Evolutionary conservation across 192 early-diverging fungal genomes (phyloP).

Genomic region (Backusella parvicylindrica): DNA sequence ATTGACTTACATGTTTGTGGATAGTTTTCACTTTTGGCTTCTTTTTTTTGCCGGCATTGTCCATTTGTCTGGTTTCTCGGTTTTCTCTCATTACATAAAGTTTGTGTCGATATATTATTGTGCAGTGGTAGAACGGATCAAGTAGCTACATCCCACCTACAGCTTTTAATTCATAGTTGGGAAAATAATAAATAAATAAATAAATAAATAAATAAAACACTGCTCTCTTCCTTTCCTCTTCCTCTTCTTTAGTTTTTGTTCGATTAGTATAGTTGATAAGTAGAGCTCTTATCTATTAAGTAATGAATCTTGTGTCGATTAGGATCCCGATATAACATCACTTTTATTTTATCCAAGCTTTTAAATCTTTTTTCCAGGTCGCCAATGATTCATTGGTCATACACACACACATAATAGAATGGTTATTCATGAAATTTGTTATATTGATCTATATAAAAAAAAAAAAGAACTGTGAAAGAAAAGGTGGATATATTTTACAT

Average conservation of each 20-base stretch:
- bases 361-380: slow-evolving; percentile 41
- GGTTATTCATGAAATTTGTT: neutral
- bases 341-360: slow-evolving; percentile 30
- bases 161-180: too few relatives aligned
- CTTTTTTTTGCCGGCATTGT: slow-evolving; percentile 10
- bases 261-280: too few relatives aligned
- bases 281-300: too few relatives aligned
- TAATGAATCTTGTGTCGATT: too few relatives aligned
- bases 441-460: neutral
- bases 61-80: slow-evolving; percentile 28
- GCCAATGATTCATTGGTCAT: slow-evolving; percentile 45
- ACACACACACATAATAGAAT: slow-evolving; percentile 18
- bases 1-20: neutral
- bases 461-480: neutral
- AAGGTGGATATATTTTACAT: too few relatives aligned
- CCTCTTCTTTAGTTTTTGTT: too few relatives aligned
- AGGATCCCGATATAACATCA: too few relatives aligned
- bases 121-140: too few relatives aligned
- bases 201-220: too few relatives aligned
- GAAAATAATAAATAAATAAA: too few relatives aligned
- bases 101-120: slow-evolving; percentile 22
- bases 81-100: slow-evolving; percentile 12
- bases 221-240: too few relatives aligned
- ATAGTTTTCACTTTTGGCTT: slow-evolving; percentile 5
- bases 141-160: too few relatives aligned